Evolutionary conservation across 805 yeast genomes (phyloP), one percentile per base, ranked within the genome.

Genomic region (Clavispora phyllophila): DNA sequence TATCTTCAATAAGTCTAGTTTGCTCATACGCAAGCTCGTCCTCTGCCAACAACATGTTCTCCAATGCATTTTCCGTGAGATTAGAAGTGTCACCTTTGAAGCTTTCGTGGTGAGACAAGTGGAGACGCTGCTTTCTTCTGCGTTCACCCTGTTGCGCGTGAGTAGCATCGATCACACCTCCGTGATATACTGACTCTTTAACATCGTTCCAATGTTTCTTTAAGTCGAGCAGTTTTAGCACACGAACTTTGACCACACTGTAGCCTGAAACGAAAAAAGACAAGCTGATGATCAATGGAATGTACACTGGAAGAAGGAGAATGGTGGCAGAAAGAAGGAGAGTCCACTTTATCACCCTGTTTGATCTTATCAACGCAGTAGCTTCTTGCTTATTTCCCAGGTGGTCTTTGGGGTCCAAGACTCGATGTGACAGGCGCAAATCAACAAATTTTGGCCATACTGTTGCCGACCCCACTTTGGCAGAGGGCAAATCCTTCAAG

Each of bases 361-460:
- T 63, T 5, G 60, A 50, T 37, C 70, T 51, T n/a, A 65, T 48
- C 27, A 64, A 43, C 23, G 72, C 62, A 7, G 72, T 65, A 8
- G 57, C 69, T 49, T 69, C 73, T 48, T 69, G 74, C 5, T 48
- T 40, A 42, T 68, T 66, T n/a, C 23, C 54, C 41, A 42, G 51
- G 43, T 26, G 42, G 10, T 27, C 48, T 20, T 35, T 54, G 18
- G 39, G 49, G 34, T 28, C 45, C 24, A 42, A 33, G 25, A 48
- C 44, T 34, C 29, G 40, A 7, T 50, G 44, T 0, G 78, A 57
- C 13, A 65, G 54, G 2, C 51, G 50, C 36, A 81, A 62, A 53
- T 81, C 81, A n/a, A 81, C 74, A 51, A 81, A 64, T 41, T 69
- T 68, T 5, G 84, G 79, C 45, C 61, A 56, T 1, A 73, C 72